Evolutionary conservation across 2,329 filamentous ascomycete genomes (phyloP).

Genomic region (Aspergillus terreus): DNA sequence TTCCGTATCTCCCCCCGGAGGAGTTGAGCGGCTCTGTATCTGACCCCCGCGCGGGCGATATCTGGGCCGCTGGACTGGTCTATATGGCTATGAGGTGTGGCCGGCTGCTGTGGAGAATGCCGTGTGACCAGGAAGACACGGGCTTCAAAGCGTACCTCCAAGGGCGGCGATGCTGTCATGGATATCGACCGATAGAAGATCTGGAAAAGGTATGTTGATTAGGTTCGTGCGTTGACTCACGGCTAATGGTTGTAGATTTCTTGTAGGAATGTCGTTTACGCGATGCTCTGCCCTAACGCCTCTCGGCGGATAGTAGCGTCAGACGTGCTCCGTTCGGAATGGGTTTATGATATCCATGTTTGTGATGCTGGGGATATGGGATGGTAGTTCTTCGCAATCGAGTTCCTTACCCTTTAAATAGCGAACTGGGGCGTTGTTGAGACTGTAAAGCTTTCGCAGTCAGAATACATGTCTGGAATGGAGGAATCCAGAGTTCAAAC

Average conservation of each 20-base stretch:
- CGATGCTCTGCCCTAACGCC: conserved; percentile 26
- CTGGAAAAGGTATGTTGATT: conserved; percentile 16
- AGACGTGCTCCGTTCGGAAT: conserved; percentile 23
- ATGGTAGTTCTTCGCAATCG: too few relatives aligned
- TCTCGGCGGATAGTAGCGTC: conserved; percentile 19
- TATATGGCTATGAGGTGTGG: conserved; percentile 26
- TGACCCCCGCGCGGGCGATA: conserved; percentile 16
- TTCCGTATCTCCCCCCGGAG: conserved; percentile 84
- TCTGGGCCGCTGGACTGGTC: conserved; percentile 29
- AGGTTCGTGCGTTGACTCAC: neutral
- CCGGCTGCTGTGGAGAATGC: conserved; percentile 23
- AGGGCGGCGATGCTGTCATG: conserved; percentile 15
- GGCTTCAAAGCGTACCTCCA: conserved; percentile 22
- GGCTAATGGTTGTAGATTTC: conserved; percentile 9
- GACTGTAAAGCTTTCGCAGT: too few relatives aligned
- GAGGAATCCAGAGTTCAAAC: too few relatives aligned
- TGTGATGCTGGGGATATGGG: conserved; percentile 21
- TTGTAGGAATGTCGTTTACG: conserved; percentile 26
- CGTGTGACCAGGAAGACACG: conserved; percentile 22
- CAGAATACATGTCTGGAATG: too few relatives aligned
- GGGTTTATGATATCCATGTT: conserved; percentile 21
- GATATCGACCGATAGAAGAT: conserved; percentile 24
- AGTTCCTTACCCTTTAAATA: too few relatives aligned
- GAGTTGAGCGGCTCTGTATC: neutral
- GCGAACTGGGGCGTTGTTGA: too few relatives aligned